These are phyloP conservation scores for Nothophytophthora sp. DNA, from an alignment of 352 stramenopile genomes.

Conservation along the genomic window DNA sequence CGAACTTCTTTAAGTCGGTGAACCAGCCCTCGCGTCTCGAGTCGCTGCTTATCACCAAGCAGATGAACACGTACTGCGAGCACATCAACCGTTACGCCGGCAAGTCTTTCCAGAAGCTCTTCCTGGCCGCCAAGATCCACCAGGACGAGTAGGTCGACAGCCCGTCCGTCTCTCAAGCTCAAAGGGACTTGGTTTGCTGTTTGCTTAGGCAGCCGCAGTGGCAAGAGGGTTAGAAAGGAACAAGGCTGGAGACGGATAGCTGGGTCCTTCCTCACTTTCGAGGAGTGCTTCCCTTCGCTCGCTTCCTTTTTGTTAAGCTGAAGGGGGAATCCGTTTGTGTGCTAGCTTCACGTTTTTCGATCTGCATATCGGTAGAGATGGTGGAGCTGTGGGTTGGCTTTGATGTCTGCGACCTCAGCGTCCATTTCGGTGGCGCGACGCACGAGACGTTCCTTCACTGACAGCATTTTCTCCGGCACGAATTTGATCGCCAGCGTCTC, in stretches of 20 bases:
- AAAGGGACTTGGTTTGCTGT: conserved; percentile 13
- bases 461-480: conserved; percentile 58
- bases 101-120: conserved; percentile 92
- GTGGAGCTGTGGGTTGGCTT: conserved; percentile 61
- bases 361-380: conserved; percentile 65
- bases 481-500: conserved; percentile 70
- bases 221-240: conserved; percentile 27
- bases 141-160: conserved; percentile 57
- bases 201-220: conserved; percentile 19
- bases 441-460: conserved; percentile 65
- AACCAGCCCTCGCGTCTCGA: conserved; percentile 88
- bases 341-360: conserved; percentile 10
- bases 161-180: conserved; percentile 16
- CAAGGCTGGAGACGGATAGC: conserved; percentile 33
- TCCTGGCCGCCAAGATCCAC: conserved; percentile 89
- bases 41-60: conserved; percentile 89
- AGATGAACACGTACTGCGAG: conserved; percentile 94
- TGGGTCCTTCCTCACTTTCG: conserved; percentile 27
- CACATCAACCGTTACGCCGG: conserved; percentile 92
- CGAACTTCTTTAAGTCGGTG: conserved; percentile 87
- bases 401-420: conserved; percentile 52
- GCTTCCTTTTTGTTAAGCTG: conserved; percentile 14
- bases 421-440: conserved; percentile 46
- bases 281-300: conserved; percentile 22
- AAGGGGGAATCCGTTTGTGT: conserved; percentile 33